phyloP scores from a whole-genome alignment of 495 filamentous ascomycete genomes.

The Rhypophila decipiens region DNA sequence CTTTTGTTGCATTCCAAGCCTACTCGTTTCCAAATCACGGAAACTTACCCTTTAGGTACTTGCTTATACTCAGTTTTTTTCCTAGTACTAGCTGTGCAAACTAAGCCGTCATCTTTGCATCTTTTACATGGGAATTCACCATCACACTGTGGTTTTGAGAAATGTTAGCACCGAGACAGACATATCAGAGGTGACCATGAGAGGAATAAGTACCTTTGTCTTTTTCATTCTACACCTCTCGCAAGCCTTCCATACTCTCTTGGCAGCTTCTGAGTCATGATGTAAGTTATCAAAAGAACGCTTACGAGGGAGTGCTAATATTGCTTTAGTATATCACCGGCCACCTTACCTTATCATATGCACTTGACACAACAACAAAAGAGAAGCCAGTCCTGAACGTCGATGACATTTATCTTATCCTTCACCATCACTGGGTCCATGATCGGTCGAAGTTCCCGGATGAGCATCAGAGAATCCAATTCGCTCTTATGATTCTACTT shows the following conservation, averaged over 20 bases:
- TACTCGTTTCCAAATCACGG: background rate
- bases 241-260: slow-evolving; percentile 65
- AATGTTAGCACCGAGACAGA: slow-evolving; percentile 7
- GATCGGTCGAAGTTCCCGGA: no score
- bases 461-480: no score
- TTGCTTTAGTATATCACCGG: no score
- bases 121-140: slow-evolving; percentile 61
- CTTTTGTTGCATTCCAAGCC: slow-evolving; percentile 18
- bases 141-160: slow-evolving; percentile 50
- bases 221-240: slow-evolving; percentile 68
- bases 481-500: no score
- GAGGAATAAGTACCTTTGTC: slow-evolving; percentile 48
- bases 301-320: no score
- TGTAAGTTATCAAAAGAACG: no score
- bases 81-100: slow-evolving; percentile 50
- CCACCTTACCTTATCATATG: no score
- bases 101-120: slow-evolving; percentile 56
- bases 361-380: no score
- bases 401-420: no score
- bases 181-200: background rate
- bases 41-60: slow-evolving; percentile 42
- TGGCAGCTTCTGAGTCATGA: no score
- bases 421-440: no score
- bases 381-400: no score
- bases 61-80: slow-evolving; percentile 57